Percentiles rank a stretch among this genome's conserved stretches.
Evolutionary conservation across 176 grass and related monocot species (phyloP).

Genomic region (Calamus simplicifolius): DNA sequence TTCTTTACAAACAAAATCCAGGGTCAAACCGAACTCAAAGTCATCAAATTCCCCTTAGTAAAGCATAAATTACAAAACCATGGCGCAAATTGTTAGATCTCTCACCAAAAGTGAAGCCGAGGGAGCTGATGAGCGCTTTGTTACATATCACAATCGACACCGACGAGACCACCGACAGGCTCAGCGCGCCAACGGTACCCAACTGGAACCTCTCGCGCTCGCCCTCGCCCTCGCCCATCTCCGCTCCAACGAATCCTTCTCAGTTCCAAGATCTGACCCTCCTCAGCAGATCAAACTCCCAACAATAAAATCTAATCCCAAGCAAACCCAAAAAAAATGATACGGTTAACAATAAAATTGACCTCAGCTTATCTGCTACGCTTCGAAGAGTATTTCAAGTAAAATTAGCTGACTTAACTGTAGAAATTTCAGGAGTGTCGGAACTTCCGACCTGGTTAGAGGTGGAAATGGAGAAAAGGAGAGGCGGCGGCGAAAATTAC

Average conservation of each 20-base stretch:
- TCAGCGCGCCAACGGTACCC: conserved; percentile 28
- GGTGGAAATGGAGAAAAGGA: not conserved
- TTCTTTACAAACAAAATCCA: no score
- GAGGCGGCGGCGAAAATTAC: not conserved
- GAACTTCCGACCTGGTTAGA: not conserved
- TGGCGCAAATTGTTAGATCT: conserved; percentile 1
- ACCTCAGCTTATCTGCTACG: not conserved
- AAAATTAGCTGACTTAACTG: not conserved
- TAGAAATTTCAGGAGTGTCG: not conserved
- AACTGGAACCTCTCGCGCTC: conserved; percentile 23
- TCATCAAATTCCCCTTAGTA: no score
- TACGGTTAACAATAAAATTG: not conserved
- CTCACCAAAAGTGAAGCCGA: conserved; percentile 23
- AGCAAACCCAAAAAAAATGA: not conserved
- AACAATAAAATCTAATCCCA: not conserved
- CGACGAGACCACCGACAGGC: conserved; percentile 28
- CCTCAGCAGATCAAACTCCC: no score
- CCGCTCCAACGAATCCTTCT: not conserved
- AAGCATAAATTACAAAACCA: not conserved
- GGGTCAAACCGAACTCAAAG: no score
- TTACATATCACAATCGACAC: conserved; percentile 32
- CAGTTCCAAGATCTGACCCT: conserved; percentile 2
- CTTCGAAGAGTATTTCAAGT: not conserved
- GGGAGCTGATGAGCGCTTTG: conserved; percentile 25
- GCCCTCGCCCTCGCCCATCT: conserved; percentile 25